These are phyloP conservation scores for Xylariaceae sp. DNA, from an alignment of 2,329 filamentous ascomycete species.

Conservation along the genomic window DNA sequence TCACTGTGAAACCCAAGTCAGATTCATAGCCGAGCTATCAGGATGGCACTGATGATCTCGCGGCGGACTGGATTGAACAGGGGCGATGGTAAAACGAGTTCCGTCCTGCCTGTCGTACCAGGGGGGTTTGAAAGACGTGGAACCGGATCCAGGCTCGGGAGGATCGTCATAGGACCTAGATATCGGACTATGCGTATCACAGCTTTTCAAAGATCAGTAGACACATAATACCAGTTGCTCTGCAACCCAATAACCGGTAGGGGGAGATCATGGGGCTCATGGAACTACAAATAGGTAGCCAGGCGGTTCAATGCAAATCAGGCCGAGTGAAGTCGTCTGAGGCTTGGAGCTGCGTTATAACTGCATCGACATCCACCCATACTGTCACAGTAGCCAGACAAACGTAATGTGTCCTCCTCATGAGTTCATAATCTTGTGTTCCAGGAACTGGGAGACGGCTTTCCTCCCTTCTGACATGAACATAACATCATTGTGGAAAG, in stretches of 20 bases:
- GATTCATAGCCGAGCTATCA: not conserved
- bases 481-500: slow-evolving; percentile 55
- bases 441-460: slow-evolving; percentile 42
- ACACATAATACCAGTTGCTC: not conserved
- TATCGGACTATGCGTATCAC: not conserved
- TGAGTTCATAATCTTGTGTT: slow-evolving; percentile 16
- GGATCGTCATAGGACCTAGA: not conserved
- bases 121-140: not conserved
- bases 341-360: too few species aligned
- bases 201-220: not conserved
- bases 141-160: not conserved
- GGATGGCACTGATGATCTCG: not conserved
- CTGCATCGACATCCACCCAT: not conserved
- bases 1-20: not conserved
- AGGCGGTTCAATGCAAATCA: not conserved
- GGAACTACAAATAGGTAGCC: too few species aligned
- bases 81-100: not conserved
- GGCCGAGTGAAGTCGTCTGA: too few species aligned
- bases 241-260: not conserved
- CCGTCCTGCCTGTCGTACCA: not conserved
- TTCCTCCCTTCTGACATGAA: slow-evolving; percentile 41
- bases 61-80: not conserved
- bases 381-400: not conserved
- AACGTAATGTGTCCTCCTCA: not conserved
- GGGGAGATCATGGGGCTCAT: not conserved